Conservation (phyloP, 2,329 filamentous ascomycete species). For the Trichothecium sympodiale region DNA sequence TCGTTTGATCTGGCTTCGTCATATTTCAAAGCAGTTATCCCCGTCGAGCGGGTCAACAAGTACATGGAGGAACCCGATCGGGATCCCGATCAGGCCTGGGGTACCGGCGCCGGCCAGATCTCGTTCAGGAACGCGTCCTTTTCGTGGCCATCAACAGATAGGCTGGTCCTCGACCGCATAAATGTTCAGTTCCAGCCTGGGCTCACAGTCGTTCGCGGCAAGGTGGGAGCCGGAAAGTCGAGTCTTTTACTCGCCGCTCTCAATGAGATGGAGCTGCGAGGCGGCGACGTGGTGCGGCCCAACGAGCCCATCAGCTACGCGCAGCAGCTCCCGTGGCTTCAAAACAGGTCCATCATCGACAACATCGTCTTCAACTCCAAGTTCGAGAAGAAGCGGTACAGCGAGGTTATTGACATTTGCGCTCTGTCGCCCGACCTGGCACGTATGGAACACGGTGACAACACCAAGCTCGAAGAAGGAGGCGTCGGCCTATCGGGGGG, state of each 20-base stretch:
- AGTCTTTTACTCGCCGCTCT: constrained; percentile 47
- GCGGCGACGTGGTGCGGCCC: constrained; percentile 35
- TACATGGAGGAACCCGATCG: constrained; percentile 85
- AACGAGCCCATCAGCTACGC: constrained; percentile 42
- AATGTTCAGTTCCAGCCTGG: constrained; percentile 33
- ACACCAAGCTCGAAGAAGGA: constrained; percentile 49
- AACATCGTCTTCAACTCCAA: constrained; percentile 53
- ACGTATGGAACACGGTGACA: constrained; percentile 44
- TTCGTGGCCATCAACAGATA: constrained; percentile 61
- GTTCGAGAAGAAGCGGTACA: constrained; percentile 44
- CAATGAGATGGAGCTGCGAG: constrained; percentile 55
- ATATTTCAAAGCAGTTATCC: constrained; percentile 71
- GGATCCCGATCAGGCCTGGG: constrained; percentile 32
- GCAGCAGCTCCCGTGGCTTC: constrained; percentile 53
- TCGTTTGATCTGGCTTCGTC: constrained; percentile 66
- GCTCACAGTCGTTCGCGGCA: constrained; percentile 46
- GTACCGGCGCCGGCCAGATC: constrained; percentile 26
- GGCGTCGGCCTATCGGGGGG: constrained; percentile 53
- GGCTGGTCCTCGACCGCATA: constrained; percentile 26
- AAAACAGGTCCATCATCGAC: constrained; percentile 53
- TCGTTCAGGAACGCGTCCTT: constrained; percentile 58
- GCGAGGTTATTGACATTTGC: constrained; percentile 49
- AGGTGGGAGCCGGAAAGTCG: constrained; percentile 51
- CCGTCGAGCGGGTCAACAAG: constrained; percentile 68
- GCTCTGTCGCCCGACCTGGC: constrained; percentile 44